These are phyloP conservation scores for Pseudotsuga menziesii DNA, from an alignment of 75 land plant species.

Conservation along the genomic window DNA sequence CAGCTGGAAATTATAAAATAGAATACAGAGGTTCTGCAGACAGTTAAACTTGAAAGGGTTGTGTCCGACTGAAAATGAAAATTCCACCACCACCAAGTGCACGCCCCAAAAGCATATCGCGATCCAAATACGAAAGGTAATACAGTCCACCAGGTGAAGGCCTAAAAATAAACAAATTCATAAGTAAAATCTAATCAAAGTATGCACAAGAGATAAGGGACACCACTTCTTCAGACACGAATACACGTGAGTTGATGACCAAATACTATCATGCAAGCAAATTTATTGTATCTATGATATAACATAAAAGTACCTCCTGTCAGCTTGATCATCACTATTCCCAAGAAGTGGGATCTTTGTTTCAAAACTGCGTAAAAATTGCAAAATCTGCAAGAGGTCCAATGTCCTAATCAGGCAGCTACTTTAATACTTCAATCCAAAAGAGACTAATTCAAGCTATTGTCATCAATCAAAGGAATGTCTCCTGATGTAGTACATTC, in stretches of 20 bases:
- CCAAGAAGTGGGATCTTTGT: conserved; percentile 41
- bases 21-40: no score
- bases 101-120: conserved; percentile 84
- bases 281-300: neutral
- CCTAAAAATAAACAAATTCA: conserved; percentile 24
- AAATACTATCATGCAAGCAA: neutral
- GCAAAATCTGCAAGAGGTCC: conserved; percentile 59
- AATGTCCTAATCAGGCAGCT: neutral
- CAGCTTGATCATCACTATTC: conserved; percentile 9
- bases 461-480: neutral
- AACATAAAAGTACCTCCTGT: conserved; percentile 7
- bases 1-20: no score
- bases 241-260: neutral
- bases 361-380: conserved; percentile 59
- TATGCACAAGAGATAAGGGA: neutral
- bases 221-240: neutral
- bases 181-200: neutral
- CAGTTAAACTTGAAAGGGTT: conserved; percentile 30
- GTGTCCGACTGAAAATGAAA: conserved; percentile 82
- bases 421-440: neutral
- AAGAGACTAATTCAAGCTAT: neutral
- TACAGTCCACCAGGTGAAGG: conserved; percentile 75
- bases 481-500: neutral
- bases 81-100: conserved; percentile 87
- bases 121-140: conserved; percentile 85